Conservation (phyloP, 192 early-diverging fungal species). For the Coemansia sp. region DNA sequence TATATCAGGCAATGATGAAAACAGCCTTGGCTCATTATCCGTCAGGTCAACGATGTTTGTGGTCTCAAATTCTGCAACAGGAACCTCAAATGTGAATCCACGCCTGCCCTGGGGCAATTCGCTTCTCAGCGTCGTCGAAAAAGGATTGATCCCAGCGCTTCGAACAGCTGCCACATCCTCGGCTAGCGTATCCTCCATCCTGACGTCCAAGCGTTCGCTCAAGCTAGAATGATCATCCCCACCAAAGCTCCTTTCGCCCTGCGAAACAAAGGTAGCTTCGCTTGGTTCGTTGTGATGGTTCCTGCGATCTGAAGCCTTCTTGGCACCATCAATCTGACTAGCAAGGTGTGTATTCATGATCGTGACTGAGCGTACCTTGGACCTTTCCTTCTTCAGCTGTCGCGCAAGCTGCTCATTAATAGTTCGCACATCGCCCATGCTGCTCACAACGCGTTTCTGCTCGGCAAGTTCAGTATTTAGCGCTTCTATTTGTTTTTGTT, state of each 20-base stretch:
- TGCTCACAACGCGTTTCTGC: conserved; percentile 35
- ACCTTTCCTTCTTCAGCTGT: conserved; percentile 36
- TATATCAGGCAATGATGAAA: background rate
- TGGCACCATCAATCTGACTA: conserved; percentile 12
- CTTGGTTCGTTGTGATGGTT: background rate
- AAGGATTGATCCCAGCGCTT: conserved; percentile 10
- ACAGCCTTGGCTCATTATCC: background rate
- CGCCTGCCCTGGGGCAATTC: conserved; percentile 5
- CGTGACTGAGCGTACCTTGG: conserved; percentile 19
- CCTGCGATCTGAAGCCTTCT: background rate
- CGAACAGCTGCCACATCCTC: conserved; percentile 25
- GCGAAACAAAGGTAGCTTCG: background rate
- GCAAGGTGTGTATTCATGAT: conserved; percentile 23
- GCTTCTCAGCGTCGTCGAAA: background rate
- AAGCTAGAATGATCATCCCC: background rate
- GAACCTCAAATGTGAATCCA: conserved; percentile 7
- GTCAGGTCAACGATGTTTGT: conserved; percentile 2
- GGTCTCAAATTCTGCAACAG: background rate
- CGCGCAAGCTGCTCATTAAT: conserved; percentile 43
- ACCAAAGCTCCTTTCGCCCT: background rate
- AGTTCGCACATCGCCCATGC: conserved; percentile 44
- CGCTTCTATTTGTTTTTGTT: background rate
- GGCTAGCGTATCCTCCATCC: conserved; percentile 12
- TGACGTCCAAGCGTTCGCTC: background rate
- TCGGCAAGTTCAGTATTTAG: conserved; percentile 28